phyloP scores from a whole-genome alignment of 345 rosid species.

The Bretschneidera sinensis region DNA sequence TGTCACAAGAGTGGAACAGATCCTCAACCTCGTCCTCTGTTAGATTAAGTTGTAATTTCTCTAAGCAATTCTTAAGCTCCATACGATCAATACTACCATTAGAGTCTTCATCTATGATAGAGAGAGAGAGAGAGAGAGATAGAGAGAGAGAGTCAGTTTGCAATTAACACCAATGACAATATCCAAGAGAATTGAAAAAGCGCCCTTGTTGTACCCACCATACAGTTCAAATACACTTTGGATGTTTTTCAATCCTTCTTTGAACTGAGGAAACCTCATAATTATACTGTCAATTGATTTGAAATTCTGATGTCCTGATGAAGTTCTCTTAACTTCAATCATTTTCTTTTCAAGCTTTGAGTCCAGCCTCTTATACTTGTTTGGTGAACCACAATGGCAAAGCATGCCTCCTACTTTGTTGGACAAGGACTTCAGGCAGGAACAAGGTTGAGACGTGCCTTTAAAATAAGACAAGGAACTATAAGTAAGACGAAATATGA shows the following conservation, averaged over 20 bases:
- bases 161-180: background rate
- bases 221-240: slow-evolving; percentile 54
- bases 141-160: slow-evolving; percentile 2
- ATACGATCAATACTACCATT: slow-evolving; percentile 63
- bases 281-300: slow-evolving; percentile 67
- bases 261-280: slow-evolving; percentile 64
- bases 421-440: slow-evolving; percentile 36
- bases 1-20: slow-evolving; percentile 70
- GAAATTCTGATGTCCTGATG: slow-evolving; percentile 35
- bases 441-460: slow-evolving; percentile 33
- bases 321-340: slow-evolving; percentile 51
- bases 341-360: slow-evolving; percentile 64
- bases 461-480: background rate
- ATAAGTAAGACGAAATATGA: no score
- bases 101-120: slow-evolving; percentile 65
- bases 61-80: slow-evolving; percentile 65
- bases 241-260: slow-evolving; percentile 61
- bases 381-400: slow-evolving; percentile 42
- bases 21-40: slow-evolving; percentile 68
- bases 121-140: no score
- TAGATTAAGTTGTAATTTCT: slow-evolving; percentile 44
- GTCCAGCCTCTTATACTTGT: slow-evolving; percentile 59
- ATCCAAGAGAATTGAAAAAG: slow-evolving; percentile 5
- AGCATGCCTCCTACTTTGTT: slow-evolving; percentile 36
- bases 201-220: slow-evolving; percentile 34